These are phyloP conservation scores for Xylaria curta DNA, from an alignment of 495 filamentous ascomycete genomes.

Conservation along the genomic window DNA sequence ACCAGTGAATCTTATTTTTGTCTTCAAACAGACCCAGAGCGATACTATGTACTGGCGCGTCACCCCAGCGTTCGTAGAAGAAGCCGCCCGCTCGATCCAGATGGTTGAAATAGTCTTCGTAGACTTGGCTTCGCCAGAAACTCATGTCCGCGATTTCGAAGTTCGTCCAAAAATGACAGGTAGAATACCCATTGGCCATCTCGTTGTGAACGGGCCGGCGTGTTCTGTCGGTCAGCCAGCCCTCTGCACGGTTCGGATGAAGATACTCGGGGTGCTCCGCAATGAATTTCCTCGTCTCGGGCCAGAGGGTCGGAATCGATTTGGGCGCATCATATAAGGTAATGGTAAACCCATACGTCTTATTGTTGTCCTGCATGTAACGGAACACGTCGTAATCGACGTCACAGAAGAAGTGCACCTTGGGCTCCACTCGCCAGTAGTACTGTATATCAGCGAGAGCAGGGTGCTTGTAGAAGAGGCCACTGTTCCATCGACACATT, in stretches of 20 bases:
- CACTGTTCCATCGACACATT: constrained; percentile 99
- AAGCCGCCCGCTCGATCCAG: constrained; percentile 94
- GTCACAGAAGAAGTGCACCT: constrained; percentile 99
- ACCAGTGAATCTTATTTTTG: constrained; percentile 92
- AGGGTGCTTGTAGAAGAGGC: constrained; percentile 96
- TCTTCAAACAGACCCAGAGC: constrained; percentile 95
- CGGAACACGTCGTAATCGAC: constrained; percentile 99
- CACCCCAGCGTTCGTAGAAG: constrained; percentile 99
- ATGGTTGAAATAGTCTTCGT: constrained; percentile 96
- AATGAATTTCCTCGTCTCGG: constrained; percentile 88
- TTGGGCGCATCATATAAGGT: constrained; percentile 92
- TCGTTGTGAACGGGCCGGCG: constrained; percentile 79
- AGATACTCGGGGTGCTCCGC: constrained; percentile 83
- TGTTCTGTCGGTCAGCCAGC: constrained; percentile 81
- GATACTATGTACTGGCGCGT: constrained; percentile 96
- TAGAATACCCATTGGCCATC: constrained; percentile 89
- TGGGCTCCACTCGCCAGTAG: constrained; percentile 99
- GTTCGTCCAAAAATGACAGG: constrained; percentile 99
- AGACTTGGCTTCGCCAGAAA: constrained; percentile 91
- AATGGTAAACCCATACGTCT: constrained; percentile 99
- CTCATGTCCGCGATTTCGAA: constrained; percentile 97
- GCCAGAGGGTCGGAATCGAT: constrained; percentile 91
- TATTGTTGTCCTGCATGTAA: constrained; percentile 96
- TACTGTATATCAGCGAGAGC: constrained; percentile 81
- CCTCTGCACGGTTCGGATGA: constrained; percentile 81